Base-by-base conservation (phyloP, 2,329 filamentous ascomycete genomes). In the Trichophaea hybrida region DNA sequence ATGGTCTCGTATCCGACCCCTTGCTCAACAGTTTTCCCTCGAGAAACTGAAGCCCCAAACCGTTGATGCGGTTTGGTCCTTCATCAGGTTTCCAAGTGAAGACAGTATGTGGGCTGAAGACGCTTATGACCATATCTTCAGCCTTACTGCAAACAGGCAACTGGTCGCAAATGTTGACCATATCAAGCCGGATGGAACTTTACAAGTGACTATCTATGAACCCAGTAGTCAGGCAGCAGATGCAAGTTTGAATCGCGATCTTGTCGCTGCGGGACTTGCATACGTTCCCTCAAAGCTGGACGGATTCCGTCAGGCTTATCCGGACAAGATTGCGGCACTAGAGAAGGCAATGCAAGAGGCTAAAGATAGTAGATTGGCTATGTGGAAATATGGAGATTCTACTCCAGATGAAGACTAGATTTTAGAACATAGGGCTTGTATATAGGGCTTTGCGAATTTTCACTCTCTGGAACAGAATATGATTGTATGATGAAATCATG, bases 151-250 rank as follows among this genome's bases (percentile, higher is more conserved):
- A 4, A 57, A 84, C 61, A 84, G 83, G 62, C 80, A 85, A 67
- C 79, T 97, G 12, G 90, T 97, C 1, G 93, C 86, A 57, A 93
- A 88, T 73, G 90, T 97, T 59, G 93, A 98, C 74, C 85, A 82
- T 69, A 80, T 88, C 8, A 88, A 85, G 69, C 84, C 87, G 72
- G 90, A 96, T 67, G 87, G 86, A 48, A 78, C 86, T 13, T 79
- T 89, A 71, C 88, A 89, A 73, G 80, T 98, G 58, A 97, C 91
- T 6, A 77, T 98, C 46, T 89, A 93, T 69, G 89, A 97, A 69
- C 82, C 85, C 40, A 80, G 40, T 46, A 17, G 13, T 6, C n/a
- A 34, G 7, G 33, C 10, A 5, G 13, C 50, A 10, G 48, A 50
- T 50, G 44, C 44, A 8, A n/a, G 32, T 13, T 10, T 53, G n/a